Base-by-base conservation (phyloP, 1,139 yeast genomes). In the Pneumocystis murina region DNA sequence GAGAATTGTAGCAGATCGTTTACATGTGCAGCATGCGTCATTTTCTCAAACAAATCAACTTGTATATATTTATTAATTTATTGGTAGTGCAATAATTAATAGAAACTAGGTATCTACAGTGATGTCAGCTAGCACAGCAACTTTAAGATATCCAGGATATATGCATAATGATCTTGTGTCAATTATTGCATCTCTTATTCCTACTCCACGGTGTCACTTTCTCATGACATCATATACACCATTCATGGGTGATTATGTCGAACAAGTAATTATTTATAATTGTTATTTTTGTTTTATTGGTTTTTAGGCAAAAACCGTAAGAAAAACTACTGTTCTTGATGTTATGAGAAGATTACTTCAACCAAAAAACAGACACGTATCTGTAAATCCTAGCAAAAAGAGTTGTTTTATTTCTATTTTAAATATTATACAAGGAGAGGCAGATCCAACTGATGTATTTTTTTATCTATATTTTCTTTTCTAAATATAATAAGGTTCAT, bases 121-220 rank as follows among this genome's bases (percentile, higher is more conserved):
- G 12, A 82, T 90, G 78, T 85, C 96, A 0, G 85, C 92, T 0
- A 77, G 89, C 3, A 88, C 97, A 1, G 87, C 91, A 67, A 89
- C 97, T 0, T 76, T 92, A 57, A 78, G 98, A 68, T 92, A 88
- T 72, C 98, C 98, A 2, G 86, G 95, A 61, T 90, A 90, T 74
- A 84, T 90, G 82, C 92, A 87, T 78, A 87, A 87, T 70, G 90
- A 95, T 20, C 77, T 87, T 69, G 89, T 91, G 61, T 85, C 95
- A 62, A 84, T 92, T 20, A 75, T 90, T 65, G 85, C 97, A 0
- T 83, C 94, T 0, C 75, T 94, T 67, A 82, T 92, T 2, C 97
- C 97, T 0, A 85, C 91, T 0, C 96, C 97, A 0, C 89, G 88
- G 63, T 78, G 91, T 68, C 96, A 92, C 74, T 94, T 92, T 71